Evolutionary conservation across 352 stramenopile genomes (phyloP), one percentile per base, ranked within the genome.

Genomic region (Phytophthora cryptogea): DNA sequence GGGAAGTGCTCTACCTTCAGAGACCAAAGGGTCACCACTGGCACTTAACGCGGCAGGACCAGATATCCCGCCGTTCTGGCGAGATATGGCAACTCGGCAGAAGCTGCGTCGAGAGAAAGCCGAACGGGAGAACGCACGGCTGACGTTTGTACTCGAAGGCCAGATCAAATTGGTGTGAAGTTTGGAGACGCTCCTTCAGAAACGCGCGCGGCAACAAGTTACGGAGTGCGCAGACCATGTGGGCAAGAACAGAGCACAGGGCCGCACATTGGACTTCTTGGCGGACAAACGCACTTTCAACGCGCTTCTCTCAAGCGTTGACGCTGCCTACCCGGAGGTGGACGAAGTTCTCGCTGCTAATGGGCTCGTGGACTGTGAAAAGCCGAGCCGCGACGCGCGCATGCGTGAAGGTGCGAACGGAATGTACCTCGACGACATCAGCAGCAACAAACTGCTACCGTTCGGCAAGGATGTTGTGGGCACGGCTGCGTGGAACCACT

Each of bases 131-230:
- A 85, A 87, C 47, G 66, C 67, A 4, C 71, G 71, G 6, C 60
- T 88, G 7, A 86, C 83, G 49, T 54, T 72, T 0, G 71, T 82
- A 28, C 62, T 88, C 4, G 76, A 83, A 47, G 72, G 63, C 2
- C 76, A 86, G 60, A 64, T 80, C 48, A 75, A 84, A 48, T 42
- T 82, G 41, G 62, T 70, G 13, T 70, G 68, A 57, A 74, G 65
- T 42, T 73, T 86, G 36, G 74, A 78, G 53, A 49, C 35, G 7
- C 54, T 81, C 2, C 63, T 88, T 23, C 58, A 68, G 51, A 78
- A 82, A 58, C 70, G 63, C 14, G 64, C 67, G 10, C 68, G 53
- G 20, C 59, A 76, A 9, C 55, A 66, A 35, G 53, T 76, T 48
- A 47, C 54, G 14, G 47, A 54, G 20, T 56, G 42, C 39, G 37